These are phyloP conservation scores for Backusella macrospora DNA, from an alignment of 192 early-diverging fungal genomes.

Conservation along the genomic window DNA sequence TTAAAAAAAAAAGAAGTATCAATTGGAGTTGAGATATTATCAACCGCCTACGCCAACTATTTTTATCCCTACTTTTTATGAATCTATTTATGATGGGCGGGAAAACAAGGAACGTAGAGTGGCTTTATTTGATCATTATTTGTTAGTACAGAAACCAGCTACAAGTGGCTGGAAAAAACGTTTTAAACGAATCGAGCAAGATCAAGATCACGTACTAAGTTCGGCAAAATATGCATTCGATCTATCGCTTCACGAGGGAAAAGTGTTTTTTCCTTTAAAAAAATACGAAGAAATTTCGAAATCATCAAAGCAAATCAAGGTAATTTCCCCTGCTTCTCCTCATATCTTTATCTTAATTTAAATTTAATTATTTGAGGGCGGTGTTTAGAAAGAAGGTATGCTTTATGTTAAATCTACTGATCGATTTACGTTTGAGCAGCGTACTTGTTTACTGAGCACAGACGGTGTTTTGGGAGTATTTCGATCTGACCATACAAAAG, in stretches of 20 bases:
- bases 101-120: not conserved
- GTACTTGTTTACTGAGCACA: slow-evolving; percentile 12
- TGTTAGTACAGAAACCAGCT: not conserved
- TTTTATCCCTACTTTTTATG: not conserved
- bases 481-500: not conserved
- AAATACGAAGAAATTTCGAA: not conserved
- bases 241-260: not conserved
- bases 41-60: not conserved
- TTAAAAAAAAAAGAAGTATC: not conserved
- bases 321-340: not conserved
- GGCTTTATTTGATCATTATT: not conserved
- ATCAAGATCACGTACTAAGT: slow-evolving; percentile 1
- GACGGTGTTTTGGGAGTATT: slow-evolving; percentile 12
- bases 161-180: not conserved
- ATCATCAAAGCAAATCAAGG: not conserved
- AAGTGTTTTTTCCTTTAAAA: not conserved
- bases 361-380: not conserved
- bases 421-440: not conserved
- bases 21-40: not conserved
- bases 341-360: not conserved
- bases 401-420: slow-evolving; percentile 1
- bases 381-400: not conserved
- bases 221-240: slow-evolving; percentile 1
- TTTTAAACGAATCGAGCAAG: not conserved
- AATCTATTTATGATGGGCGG: not conserved